Evolutionary conservation across 2,329 filamentous ascomycete genomes (phyloP).

Genomic region (Annulohypoxylon truncatum): DNA sequence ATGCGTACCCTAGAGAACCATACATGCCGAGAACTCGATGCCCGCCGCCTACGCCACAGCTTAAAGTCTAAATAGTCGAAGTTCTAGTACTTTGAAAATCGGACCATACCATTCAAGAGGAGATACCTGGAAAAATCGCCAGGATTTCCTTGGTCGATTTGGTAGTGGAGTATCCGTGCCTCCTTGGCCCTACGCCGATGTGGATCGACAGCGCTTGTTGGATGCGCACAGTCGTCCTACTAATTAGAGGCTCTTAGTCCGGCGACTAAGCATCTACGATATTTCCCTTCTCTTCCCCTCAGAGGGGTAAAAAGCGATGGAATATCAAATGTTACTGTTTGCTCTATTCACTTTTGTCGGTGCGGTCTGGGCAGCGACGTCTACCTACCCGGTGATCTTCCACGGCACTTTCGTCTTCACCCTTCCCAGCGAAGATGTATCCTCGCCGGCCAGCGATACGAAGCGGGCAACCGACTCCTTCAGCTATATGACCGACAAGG

Average conservation of each 20-base stretch:
- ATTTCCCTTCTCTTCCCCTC: background rate
- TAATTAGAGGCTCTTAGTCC: background rate
- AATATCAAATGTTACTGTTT: background rate
- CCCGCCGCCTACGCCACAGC: background rate
- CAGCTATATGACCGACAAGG: conserved; percentile 15
- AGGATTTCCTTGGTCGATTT: background rate
- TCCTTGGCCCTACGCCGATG: background rate
- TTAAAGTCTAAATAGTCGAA: background rate
- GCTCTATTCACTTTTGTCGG: background rate
- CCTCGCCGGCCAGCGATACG: background rate
- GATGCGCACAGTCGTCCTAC: background rate
- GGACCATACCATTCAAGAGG: background rate
- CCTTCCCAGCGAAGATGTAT: background rate
- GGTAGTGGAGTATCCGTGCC: background rate
- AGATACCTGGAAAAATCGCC: background rate
- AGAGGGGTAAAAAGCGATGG: background rate
- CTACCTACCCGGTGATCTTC: background rate
- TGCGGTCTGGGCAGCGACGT: background rate
- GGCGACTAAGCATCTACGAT: background rate
- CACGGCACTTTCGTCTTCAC: conserved; percentile 1
- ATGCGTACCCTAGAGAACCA: conserved; percentile 8
- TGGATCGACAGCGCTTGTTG: background rate
- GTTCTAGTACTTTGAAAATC: background rate
- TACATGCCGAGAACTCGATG: background rate
- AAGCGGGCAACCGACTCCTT: conserved; percentile 1